A percentile compares a stretch with the other conserved stretches of the same genome.
These are phyloP conservation scores for Bombardia bombarda DNA, from an alignment of 495 filamentous ascomycete genomes.

Conservation along the genomic window DNA sequence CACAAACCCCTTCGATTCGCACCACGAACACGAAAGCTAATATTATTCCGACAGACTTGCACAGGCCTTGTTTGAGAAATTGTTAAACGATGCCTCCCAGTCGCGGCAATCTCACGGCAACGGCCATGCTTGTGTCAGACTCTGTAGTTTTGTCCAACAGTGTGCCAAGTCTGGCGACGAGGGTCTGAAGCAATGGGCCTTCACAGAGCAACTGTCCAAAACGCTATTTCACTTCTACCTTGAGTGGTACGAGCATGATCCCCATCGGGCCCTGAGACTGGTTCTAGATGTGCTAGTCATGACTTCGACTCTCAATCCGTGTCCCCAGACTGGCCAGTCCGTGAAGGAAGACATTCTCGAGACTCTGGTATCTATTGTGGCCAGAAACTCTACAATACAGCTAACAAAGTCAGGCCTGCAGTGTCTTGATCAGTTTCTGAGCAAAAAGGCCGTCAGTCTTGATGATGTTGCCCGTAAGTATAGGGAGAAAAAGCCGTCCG, in stretches of 20 bases:
- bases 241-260: constrained; percentile 63
- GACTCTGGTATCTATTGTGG: constrained; percentile 41
- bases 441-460: constrained; percentile 40
- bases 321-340: constrained; percentile 19
- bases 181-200: constrained; percentile 34
- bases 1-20: not conserved
- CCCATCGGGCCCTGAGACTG: constrained; percentile 67
- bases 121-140: constrained; percentile 39
- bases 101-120: constrained; percentile 27
- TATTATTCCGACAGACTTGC: constrained; percentile 18
- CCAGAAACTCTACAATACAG: constrained; percentile 39
- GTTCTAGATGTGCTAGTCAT: constrained; percentile 52
- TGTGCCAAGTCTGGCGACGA: constrained; percentile 37
- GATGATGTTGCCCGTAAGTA: constrained; percentile 30
- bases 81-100: constrained; percentile 37
- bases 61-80: constrained; percentile 25
- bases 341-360: constrained; percentile 33
- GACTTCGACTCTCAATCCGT: constrained; percentile 43
- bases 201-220: constrained; percentile 45
- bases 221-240: constrained; percentile 63
- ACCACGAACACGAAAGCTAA: not conserved
- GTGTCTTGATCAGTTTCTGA: constrained; percentile 50
- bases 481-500: constrained; percentile 17
- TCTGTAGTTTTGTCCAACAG: constrained; percentile 48
- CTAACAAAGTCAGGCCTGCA: constrained; percentile 57